Percentiles rank a stretch among this genome's conserved stretches.
These are phyloP conservation scores for Suillus subaureus DNA, from an alignment of 768 basidiomycete genomes.

Conservation along the genomic window DNA sequence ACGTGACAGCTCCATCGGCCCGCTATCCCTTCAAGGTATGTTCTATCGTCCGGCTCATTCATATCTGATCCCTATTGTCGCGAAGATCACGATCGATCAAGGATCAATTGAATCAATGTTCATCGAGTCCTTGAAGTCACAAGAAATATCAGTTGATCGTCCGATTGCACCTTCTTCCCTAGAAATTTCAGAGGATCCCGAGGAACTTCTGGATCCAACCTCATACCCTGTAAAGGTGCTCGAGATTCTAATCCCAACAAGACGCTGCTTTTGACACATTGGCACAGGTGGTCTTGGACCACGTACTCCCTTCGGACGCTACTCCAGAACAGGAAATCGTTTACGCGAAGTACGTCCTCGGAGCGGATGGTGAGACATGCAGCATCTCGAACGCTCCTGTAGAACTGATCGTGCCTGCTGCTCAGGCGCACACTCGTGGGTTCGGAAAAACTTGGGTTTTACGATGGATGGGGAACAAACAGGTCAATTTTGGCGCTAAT, in stretches of 20 bases:
- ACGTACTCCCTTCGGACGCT: constrained; percentile 15
- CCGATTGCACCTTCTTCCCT: constrained; percentile 35
- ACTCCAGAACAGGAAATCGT: constrained; percentile 36
- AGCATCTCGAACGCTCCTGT: not conserved
- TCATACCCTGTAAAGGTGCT: constrained; percentile 36
- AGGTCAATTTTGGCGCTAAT: constrained; percentile 26
- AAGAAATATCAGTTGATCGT: constrained; percentile 39
- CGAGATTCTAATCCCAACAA: not conserved
- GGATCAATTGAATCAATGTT: constrained; percentile 46
- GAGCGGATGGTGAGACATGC: constrained; percentile 33
- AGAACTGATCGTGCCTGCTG: not conserved
- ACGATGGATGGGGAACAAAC: constrained; percentile 52
- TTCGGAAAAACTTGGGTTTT: constrained; percentile 45
- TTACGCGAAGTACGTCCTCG: constrained; percentile 38
- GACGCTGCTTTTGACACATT: not conserved
- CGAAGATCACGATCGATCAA: constrained; percentile 40
- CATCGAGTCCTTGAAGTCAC: constrained; percentile 39
- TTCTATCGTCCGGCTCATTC: not conserved
- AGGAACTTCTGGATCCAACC: constrained; percentile 34
- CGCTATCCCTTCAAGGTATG: constrained; percentile 72
- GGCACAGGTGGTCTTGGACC: constrained; percentile 6
- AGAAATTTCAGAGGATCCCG: constrained; percentile 37
- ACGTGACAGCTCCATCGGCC: constrained; percentile 62
- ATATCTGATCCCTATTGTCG: not conserved
- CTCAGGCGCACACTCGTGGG: constrained; percentile 49